phyloP scores from a whole-genome alignment of 306 rosid species.

The Delonix regia region DNA sequence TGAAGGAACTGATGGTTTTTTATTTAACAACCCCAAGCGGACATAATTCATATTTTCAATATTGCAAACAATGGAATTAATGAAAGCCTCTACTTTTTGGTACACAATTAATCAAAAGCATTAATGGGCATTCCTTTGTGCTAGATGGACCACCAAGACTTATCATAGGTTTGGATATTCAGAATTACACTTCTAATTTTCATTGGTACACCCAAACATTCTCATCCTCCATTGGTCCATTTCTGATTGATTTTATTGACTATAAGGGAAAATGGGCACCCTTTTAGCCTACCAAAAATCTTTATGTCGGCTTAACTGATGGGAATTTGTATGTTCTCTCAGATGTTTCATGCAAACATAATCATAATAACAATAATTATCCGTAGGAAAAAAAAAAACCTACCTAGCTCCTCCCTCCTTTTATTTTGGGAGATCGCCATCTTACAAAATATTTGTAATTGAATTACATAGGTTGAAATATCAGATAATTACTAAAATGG shows the following conservation, averaged over 20 bases:
- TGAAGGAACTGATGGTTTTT: slow-evolving; percentile 13
- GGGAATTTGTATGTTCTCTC: slow-evolving; percentile 45
- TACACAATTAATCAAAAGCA: slow-evolving; percentile 40
- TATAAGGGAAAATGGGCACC: slow-evolving; percentile 42
- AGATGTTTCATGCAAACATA: slow-evolving; percentile 40
- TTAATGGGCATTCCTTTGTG: slow-evolving; percentile 40
- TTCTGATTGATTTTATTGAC: slow-evolving; percentile 44
- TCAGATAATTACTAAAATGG: neutral
- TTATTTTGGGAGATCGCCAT: neutral
- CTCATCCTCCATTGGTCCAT: slow-evolving; percentile 51
- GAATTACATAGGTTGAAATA: neutral
- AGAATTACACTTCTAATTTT: slow-evolving; percentile 45
- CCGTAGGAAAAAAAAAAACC: neutral
- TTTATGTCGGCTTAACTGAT: slow-evolving; percentile 49
- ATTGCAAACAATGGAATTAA: slow-evolving; percentile 30
- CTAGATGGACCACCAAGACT: slow-evolving; percentile 50
- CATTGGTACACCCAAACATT: slow-evolving; percentile 51
- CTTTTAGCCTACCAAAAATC: slow-evolving; percentile 52
- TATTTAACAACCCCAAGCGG: slow-evolving; percentile 26
- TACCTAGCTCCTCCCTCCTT: neutral
- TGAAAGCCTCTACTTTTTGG: slow-evolving; percentile 36
- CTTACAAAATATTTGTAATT: neutral
- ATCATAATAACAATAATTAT: slow-evolving; percentile 50
- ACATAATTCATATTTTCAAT: slow-evolving; percentile 7
- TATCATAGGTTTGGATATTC: slow-evolving; percentile 42